These are phyloP conservation scores for Phytophthora cactorum DNA, from an alignment of 352 stramenopile genomes.

Conservation along the genomic window DNA sequence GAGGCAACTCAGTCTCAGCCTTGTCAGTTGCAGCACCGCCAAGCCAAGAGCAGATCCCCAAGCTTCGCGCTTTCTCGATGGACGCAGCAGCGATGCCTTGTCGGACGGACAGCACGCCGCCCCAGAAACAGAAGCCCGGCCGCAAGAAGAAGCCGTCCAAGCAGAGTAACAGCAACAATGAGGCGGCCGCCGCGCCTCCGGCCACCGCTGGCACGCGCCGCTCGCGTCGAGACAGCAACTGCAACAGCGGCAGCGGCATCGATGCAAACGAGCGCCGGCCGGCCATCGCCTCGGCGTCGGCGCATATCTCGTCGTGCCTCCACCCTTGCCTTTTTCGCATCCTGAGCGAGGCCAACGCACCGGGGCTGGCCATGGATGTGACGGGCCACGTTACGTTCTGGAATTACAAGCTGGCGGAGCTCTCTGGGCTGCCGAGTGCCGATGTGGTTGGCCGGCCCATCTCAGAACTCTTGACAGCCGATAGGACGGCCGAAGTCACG, in stretches of 20 bases:
- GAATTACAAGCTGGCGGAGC: conserved; percentile 62
- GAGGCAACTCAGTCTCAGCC: conserved; percentile 7
- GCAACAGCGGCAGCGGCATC: conserved; percentile 19
- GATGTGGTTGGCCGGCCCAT: conserved; percentile 46
- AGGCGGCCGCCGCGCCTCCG: not conserved
- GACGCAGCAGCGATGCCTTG: conserved; percentile 14
- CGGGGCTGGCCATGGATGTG: conserved; percentile 47
- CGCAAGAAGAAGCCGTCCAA: conserved; percentile 1
- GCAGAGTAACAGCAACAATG: conserved; percentile 4
- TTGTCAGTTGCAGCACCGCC: not conserved
- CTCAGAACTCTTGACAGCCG: conserved; percentile 39
- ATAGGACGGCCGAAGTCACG: conserved; percentile 24
- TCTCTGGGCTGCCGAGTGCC: conserved; percentile 38
- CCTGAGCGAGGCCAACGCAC: conserved; percentile 61
- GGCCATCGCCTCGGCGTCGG: conserved; percentile 7
- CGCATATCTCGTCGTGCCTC: conserved; percentile 3
- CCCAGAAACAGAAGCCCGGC: not conserved
- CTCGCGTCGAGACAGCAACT: conserved; percentile 28
- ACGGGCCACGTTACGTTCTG: conserved; percentile 63
- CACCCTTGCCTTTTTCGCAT: conserved; percentile 44
- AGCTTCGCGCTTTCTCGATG: conserved; percentile 6
- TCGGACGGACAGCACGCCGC: conserved; percentile 3
- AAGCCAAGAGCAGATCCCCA: not conserved
- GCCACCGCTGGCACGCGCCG: conserved; percentile 17
- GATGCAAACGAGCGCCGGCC: conserved; percentile 23